phyloP scores from a whole-genome alignment of 2,329 filamentous ascomycete genomes.

The Dactylella cylindrospora region DNA sequence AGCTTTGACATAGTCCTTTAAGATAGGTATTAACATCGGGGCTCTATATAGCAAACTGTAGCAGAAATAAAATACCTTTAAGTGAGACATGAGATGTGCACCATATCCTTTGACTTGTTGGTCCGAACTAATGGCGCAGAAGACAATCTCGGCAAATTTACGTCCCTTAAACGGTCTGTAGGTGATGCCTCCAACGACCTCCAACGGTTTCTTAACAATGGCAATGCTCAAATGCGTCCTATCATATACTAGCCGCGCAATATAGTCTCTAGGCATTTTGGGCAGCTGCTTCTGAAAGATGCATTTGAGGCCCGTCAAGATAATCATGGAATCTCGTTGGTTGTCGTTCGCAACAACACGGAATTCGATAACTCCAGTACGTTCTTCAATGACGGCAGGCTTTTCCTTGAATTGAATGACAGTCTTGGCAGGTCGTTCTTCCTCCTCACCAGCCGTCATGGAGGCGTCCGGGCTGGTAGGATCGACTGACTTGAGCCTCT shows the following conservation, averaged over 20 bases:
- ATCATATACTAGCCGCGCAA: conserved; percentile 94
- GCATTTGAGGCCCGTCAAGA: conserved; percentile 91
- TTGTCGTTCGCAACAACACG: conserved; percentile 97
- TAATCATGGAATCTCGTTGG: conserved; percentile 81
- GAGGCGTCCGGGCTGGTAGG: conserved; percentile 28
- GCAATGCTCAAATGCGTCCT: conserved; percentile 94
- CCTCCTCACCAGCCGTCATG: conserved; percentile 29
- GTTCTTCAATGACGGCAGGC: conserved; percentile 90
- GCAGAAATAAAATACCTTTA: conserved; percentile 64
- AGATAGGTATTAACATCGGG: too few species aligned
- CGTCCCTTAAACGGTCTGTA: conserved; percentile 91
- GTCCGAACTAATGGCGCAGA: conserved; percentile 94
- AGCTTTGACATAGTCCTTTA: conserved; percentile 84
- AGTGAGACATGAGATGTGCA: conserved; percentile 93
- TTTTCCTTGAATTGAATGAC: conserved; percentile 51
- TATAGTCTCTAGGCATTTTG: conserved; percentile 99
- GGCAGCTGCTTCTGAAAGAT: conserved; percentile 98
- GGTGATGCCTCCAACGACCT: conserved; percentile 91
- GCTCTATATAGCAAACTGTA: background rate
- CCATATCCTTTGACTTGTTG: conserved; percentile 99
- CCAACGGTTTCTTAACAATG: conserved; percentile 92
- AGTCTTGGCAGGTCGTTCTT: conserved; percentile 28
- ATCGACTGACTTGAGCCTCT: conserved; percentile 40
- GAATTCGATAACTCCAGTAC: conserved; percentile 92
- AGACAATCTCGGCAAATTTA: conserved; percentile 96